Evolutionary conservation across 2,329 filamentous ascomycete species (phyloP).

Genomic region (Fusarium odoratissimum): DNA sequence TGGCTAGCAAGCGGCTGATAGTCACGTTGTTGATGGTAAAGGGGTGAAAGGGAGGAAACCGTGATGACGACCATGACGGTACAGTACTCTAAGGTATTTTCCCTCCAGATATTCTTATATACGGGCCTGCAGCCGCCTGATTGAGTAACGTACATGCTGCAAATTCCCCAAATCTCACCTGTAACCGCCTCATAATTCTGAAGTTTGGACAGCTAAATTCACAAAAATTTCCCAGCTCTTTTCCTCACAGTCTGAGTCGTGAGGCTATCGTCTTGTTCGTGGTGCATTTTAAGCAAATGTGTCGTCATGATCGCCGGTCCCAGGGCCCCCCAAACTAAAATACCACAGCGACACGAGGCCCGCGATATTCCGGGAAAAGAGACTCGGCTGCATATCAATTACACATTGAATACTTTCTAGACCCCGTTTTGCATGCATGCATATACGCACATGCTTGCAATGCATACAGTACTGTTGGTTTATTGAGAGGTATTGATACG

Average conservation of each 20-base stretch:
- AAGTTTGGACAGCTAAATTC: background rate
- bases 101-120: constrained; percentile 31
- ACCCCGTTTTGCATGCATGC: constrained; percentile 9
- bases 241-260: background rate
- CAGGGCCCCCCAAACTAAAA: constrained; percentile 20
- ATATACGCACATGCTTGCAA: constrained; percentile 4
- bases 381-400: constrained; percentile 26
- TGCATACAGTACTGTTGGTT: background rate
- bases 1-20: constrained; percentile 32
- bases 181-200: background rate
- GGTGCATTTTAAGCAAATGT: constrained; percentile 19
- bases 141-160: background rate
- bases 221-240: background rate
- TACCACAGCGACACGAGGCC: constrained; percentile 13
- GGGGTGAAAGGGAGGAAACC: background rate
- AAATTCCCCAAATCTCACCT: background rate
- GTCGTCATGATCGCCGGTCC: constrained; percentile 43
- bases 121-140: constrained; percentile 17
- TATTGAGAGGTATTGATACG: background rate
- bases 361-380: constrained; percentile 27
- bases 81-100: background rate
- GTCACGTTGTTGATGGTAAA: constrained; percentile 31
- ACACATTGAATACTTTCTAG: constrained; percentile 11
- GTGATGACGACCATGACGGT: constrained; percentile 9
- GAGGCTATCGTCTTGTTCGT: constrained; percentile 9